Evolutionary conservation across 2,329 filamentous ascomycete genomes (phyloP).

Genomic region (Pseudogymnoascus sp.): DNA sequence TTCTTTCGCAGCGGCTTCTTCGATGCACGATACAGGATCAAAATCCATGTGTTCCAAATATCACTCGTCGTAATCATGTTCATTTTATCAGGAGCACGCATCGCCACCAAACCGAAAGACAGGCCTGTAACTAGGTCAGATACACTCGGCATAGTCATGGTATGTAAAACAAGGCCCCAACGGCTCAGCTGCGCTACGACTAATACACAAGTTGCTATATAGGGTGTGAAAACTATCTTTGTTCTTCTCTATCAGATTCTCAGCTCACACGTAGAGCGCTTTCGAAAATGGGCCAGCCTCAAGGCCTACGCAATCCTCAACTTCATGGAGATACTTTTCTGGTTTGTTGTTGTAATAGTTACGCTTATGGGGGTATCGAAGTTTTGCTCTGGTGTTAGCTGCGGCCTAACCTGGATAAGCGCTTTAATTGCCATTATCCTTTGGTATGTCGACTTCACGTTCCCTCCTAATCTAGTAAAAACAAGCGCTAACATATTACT

Average conservation of each 20-base stretch:
- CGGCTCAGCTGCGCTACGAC: background rate
- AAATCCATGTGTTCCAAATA: background rate
- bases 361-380: slow-evolving; percentile 11
- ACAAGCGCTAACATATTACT: background rate
- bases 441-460: background rate
- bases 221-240: slow-evolving; percentile 34
- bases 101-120: background rate
- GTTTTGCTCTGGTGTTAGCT: background rate
- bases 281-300: slow-evolving; percentile 32
- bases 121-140: background rate
- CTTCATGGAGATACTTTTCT: slow-evolving; percentile 36
- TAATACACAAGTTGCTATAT: background rate
- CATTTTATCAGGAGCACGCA: background rate
- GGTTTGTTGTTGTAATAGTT: slow-evolving; percentile 32
- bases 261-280: slow-evolving; percentile 28
- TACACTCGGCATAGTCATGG: background rate
- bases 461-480: background rate
- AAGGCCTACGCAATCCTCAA: slow-evolving; percentile 38
- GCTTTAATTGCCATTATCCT: background rate
- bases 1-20: background rate
- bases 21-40: background rate
- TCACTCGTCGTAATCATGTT: background rate
- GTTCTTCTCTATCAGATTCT: slow-evolving; percentile 36
- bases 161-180: background rate
- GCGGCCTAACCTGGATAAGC: background rate